Conservation (phyloP, 441 rosid species). For the Viola pubescens region DNA sequence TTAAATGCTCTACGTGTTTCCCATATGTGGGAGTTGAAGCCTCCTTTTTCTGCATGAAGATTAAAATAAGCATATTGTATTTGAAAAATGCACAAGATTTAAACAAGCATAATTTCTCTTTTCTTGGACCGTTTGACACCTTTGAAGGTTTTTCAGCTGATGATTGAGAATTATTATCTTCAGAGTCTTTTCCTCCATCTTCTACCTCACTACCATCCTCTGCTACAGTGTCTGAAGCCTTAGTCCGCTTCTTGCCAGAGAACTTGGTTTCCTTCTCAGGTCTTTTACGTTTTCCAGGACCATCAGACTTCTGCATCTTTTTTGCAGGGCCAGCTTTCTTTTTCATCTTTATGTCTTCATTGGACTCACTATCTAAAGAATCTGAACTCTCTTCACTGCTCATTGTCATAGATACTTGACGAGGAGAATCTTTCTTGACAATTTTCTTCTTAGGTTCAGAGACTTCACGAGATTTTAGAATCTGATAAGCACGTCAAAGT, state of each 20-base stretch:
- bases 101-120: neutral
- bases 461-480: conserved; percentile 38
- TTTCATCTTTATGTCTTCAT: conserved; percentile 41
- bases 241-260: conserved; percentile 44
- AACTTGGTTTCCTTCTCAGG: conserved; percentile 39
- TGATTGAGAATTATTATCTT: conserved; percentile 42
- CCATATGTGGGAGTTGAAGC: conserved; percentile 54
- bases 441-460: conserved; percentile 42
- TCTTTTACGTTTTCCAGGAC: conserved; percentile 49
- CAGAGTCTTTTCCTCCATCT: conserved; percentile 36
- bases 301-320: conserved; percentile 40
- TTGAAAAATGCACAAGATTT: conserved; percentile 3
- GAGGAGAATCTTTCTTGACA: conserved; percentile 29
- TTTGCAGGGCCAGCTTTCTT: conserved; percentile 39
- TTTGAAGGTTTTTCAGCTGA: conserved; percentile 46
- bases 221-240: conserved; percentile 33
- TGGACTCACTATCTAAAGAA: conserved; percentile 38
- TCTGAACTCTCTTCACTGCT: conserved; percentile 32
- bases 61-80: conserved; percentile 16
- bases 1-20: conserved; percentile 73
- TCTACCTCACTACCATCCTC: conserved; percentile 40
- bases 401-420: conserved; percentile 30
- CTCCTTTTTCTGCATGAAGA: conserved; percentile 58
- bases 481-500: conserved; percentile 30
- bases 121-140: conserved; percentile 25